Evolutionary conservation across 306 rosid genomes (phyloP).

Genomic region (Cotoneaster glaucophyllus): DNA sequence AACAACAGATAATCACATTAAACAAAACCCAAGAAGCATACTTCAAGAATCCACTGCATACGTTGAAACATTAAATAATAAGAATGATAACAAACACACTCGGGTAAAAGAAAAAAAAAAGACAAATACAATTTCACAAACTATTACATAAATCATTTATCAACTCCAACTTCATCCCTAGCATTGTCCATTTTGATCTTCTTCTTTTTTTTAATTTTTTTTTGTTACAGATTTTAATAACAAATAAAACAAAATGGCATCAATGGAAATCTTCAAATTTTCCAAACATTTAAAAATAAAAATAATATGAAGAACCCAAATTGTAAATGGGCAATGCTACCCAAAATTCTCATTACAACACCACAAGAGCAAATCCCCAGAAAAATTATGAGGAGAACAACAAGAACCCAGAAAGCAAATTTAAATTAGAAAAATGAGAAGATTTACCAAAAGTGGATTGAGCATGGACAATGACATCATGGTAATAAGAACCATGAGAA

Average conservation of each 20-base stretch:
- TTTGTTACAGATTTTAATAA: not conserved
- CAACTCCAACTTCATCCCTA: not conserved
- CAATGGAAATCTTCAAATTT: constrained; percentile 6
- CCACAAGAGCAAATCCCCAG: constrained; percentile 1
- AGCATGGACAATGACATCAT: constrained; percentile 37
- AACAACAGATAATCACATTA: not conserved
- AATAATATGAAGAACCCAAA: not conserved
- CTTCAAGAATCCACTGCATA: not conserved
- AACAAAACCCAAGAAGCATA: not conserved
- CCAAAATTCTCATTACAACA: not conserved
- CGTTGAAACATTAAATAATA: not conserved
- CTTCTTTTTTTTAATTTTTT: too few relatives aligned
- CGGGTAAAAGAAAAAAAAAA: not conserved
- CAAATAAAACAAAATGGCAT: constrained; percentile 1
- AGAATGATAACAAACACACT: not conserved
- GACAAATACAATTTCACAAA: not conserved
- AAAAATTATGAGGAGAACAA: constrained; percentile 7
- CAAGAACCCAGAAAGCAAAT: constrained; percentile 7
- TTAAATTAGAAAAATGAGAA: not conserved
- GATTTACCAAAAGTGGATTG: constrained; percentile 58
- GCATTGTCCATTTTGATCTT: not conserved
- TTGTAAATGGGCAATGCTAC: not conserved
- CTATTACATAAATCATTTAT: not conserved
- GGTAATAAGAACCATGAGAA: constrained; percentile 52
- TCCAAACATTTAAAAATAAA: not conserved